Percentiles rank a stretch among this genome's conserved stretches.
Conservation (phyloP, 371 early-diverging fungal genomes). For the Mucor lusitanicus region DNA sequence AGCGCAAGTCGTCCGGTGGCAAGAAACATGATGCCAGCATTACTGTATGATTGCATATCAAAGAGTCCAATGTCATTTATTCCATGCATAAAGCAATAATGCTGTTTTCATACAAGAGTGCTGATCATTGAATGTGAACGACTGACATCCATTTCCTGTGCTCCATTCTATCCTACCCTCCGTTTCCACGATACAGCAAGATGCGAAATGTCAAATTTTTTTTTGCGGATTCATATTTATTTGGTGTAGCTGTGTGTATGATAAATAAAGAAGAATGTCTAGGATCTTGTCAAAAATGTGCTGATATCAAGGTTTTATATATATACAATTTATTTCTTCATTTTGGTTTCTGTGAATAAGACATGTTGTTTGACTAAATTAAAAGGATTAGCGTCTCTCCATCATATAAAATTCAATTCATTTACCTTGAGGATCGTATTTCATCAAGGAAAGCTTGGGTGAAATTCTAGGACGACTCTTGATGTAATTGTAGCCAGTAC, state of each 20-base stretch:
- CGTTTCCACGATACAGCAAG: neutral
- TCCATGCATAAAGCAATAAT: neutral
- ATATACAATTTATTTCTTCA: constrained; percentile 52
- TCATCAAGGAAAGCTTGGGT: constrained; percentile 79
- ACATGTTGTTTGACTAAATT: constrained; percentile 70
- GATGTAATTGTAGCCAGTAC: constrained; percentile 83
- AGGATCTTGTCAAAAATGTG: neutral
- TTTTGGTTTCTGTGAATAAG: constrained; percentile 76
- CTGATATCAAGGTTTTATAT: neutral
- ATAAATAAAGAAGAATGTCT: neutral
- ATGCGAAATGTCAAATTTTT: neutral
- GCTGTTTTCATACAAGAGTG: neutral
- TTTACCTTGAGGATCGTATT: constrained; percentile 78
- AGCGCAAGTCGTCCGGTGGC: neutral
- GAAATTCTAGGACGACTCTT: constrained; percentile 75
- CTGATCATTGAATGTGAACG: neutral
- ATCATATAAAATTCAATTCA: too few relatives aligned
- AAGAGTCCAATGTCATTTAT: neutral
- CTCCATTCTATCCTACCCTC: neutral
- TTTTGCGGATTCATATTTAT: neutral
- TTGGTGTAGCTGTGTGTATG: neutral
- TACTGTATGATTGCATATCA: neutral
- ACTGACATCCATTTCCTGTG: neutral
- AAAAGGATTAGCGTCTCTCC: neutral
- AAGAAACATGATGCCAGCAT: neutral